Evolutionary conservation across 2,329 filamentous ascomycete species (phyloP).

Genomic region (Xylaria sp.): DNA sequence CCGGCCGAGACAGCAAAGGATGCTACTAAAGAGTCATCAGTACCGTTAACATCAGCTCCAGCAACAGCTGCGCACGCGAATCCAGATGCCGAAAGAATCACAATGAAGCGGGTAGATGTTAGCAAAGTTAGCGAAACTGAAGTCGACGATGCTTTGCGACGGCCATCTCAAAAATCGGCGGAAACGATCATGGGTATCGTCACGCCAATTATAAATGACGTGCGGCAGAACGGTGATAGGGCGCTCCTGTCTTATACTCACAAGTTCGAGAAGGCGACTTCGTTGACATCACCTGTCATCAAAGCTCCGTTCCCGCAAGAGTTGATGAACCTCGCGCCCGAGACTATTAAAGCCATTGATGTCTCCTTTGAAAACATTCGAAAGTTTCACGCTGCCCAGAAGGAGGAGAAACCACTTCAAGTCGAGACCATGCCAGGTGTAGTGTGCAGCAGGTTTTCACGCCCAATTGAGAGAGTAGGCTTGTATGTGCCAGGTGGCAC

Average conservation of each 20-base stretch:
- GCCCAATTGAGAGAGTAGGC: constrained; percentile 95
- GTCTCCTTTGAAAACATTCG: constrained; percentile 93
- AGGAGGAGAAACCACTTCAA: constrained; percentile 80
- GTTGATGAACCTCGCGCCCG: constrained; percentile 84
- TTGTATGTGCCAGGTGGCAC: constrained; percentile 96
- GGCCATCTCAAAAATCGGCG: constrained; percentile 94
- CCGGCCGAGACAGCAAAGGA: constrained; percentile 51
- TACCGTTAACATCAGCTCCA: constrained; percentile 51
- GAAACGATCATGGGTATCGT: constrained; percentile 93
- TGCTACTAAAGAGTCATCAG: constrained; percentile 51
- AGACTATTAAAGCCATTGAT: constrained; percentile 93
- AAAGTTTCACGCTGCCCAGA: constrained; percentile 92
- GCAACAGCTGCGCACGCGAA: constrained; percentile 56
- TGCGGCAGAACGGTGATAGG: constrained; percentile 84
- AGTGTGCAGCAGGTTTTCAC: constrained; percentile 89
- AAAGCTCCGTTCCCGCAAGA: constrained; percentile 86
- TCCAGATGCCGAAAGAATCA: constrained; percentile 66
- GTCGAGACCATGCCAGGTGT: constrained; percentile 99
- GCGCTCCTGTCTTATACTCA: constrained; percentile 93
- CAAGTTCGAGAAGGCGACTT: constrained; percentile 97
- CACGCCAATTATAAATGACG: constrained; percentile 88
- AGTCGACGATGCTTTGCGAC: constrained; percentile 80
- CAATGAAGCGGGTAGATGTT: constrained; percentile 84
- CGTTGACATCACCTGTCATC: constrained; percentile 87
- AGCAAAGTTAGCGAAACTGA: constrained; percentile 70